Percentiles rank a stretch among this genome's conserved stretches.
Evolutionary conservation across 495 filamentous ascomycete species (phyloP).

Genomic region (Xylaria nigripes): DNA sequence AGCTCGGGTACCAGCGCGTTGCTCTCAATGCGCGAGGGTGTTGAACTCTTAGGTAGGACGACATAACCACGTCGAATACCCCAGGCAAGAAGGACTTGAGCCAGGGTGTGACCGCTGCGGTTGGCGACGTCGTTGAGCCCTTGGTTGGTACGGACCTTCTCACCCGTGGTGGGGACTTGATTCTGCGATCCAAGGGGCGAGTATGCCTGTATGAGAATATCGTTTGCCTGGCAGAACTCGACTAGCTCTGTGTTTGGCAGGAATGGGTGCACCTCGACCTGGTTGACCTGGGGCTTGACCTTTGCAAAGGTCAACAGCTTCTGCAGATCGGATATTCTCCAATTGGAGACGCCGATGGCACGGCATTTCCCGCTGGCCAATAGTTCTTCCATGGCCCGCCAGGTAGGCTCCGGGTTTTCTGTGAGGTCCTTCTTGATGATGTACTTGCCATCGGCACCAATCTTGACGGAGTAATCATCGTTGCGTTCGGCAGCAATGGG

Average conservation of each 20-base stretch:
- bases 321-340: constrained; percentile 33
- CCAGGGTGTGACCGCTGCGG: constrained; percentile 33
- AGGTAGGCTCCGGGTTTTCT: constrained; percentile 50
- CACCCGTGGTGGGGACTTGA: constrained; percentile 43
- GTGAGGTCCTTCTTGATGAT: constrained; percentile 34
- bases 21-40: constrained; percentile 57
- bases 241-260: constrained; percentile 47
- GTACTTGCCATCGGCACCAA: constrained; percentile 50
- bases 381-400: constrained; percentile 42
- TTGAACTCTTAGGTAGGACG: constrained; percentile 49
- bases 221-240: constrained; percentile 45
- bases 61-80: constrained; percentile 35
- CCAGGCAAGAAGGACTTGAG: constrained; percentile 44
- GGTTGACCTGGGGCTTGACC: constrained; percentile 41
- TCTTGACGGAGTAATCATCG: constrained; percentile 40
- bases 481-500: constrained; percentile 54
- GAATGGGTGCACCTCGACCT: constrained; percentile 46
- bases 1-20: constrained; percentile 37
- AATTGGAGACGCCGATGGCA: constrained; percentile 47
- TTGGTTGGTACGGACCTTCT: constrained; percentile 34
- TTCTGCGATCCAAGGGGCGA: constrained; percentile 55
- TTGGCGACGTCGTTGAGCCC: constrained; percentile 34
- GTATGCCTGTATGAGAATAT: constrained; percentile 61
- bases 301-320: constrained; percentile 34
- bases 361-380: constrained; percentile 30